A percentile compares a stretch with the other conserved stretches of the same genome.
Evolutionary conservation across 2,329 filamentous ascomycete species (phyloP).

Genomic region (Botrytis paeoniae): DNA sequence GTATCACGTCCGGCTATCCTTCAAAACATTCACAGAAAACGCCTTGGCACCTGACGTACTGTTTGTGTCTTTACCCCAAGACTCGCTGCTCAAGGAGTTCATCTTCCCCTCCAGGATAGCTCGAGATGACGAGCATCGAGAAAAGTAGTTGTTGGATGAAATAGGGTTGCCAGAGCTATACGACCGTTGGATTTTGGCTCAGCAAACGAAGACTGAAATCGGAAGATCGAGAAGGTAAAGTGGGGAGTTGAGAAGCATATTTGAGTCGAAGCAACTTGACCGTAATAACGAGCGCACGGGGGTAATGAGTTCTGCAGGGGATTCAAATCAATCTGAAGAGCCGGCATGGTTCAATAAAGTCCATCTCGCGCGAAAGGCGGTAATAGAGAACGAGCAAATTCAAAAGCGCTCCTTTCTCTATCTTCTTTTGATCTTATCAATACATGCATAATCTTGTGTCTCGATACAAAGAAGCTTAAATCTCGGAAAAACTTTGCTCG

Average conservation of each 20-base stretch:
- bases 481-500: neutral
- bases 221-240: neutral
- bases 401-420: neutral
- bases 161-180: neutral
- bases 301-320: no score
- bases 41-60: neutral
- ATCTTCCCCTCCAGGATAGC: neutral
- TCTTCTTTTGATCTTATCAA: neutral
- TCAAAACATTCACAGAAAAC: neutral
- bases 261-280: neutral
- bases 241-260: neutral
- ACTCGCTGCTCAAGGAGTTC: accelerated
- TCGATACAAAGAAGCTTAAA: neutral
- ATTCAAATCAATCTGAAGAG: neutral
- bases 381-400: neutral
- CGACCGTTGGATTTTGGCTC: neutral
- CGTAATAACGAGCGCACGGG: neutral
- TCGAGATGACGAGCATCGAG: neutral
- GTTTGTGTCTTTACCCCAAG: neutral
- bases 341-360: neutral
- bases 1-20: neutral
- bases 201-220: neutral
- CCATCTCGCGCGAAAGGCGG: neutral
- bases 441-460: neutral
- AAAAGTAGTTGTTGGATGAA: neutral